phyloP scores from a whole-genome alignment of 228 moss, liverwort and hornwort species.

The Sphagnum fallax region DNA sequence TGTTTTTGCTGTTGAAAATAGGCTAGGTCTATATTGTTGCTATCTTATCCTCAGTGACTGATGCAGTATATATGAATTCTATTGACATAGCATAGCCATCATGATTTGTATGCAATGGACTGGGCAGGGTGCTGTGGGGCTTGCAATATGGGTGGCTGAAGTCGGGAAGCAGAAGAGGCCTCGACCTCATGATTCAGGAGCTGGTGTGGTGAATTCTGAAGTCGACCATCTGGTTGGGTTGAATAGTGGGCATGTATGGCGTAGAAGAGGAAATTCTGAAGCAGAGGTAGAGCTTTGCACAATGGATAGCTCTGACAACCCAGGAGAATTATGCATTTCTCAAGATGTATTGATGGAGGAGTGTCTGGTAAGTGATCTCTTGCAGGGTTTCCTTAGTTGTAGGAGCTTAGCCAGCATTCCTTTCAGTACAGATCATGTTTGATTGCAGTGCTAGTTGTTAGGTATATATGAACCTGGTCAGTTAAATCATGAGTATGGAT shows the following conservation, averaged over 20 bases:
- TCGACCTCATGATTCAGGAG: slow-evolving; percentile 10
- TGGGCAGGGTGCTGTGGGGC: slow-evolving; percentile 82
- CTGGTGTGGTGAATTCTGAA: slow-evolving; percentile 9
- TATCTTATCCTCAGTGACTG: no score
- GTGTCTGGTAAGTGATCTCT: slow-evolving; percentile 23
- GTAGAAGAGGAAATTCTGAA: slow-evolving; percentile 18
- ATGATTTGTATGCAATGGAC: neutral
- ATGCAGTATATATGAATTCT: no score
- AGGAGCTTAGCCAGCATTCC: slow-evolving; percentile 16
- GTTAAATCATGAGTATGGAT: slow-evolving; percentile 19
- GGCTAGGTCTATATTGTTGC: no score
- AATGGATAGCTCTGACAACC: slow-evolving; percentile 17
- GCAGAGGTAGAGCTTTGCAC: slow-evolving; percentile 37
- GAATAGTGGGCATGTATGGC: slow-evolving; percentile 25
- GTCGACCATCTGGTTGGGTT: neutral
- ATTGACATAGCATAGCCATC: neutral
- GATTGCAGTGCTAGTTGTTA: slow-evolving; percentile 2
- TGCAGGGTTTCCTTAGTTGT: slow-evolving; percentile 2
- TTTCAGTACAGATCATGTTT: no score
- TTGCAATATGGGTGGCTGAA: slow-evolving; percentile 95
- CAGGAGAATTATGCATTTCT: slow-evolving; percentile 18
- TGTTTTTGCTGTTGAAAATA: no score
- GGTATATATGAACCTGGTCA: slow-evolving; percentile 35
- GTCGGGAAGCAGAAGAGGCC: slow-evolving; percentile 51
- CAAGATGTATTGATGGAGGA: slow-evolving; percentile 39